Evolutionary conservation across 441 rosid genomes (phyloP).

Genomic region (Erysimum pusillum): DNA sequence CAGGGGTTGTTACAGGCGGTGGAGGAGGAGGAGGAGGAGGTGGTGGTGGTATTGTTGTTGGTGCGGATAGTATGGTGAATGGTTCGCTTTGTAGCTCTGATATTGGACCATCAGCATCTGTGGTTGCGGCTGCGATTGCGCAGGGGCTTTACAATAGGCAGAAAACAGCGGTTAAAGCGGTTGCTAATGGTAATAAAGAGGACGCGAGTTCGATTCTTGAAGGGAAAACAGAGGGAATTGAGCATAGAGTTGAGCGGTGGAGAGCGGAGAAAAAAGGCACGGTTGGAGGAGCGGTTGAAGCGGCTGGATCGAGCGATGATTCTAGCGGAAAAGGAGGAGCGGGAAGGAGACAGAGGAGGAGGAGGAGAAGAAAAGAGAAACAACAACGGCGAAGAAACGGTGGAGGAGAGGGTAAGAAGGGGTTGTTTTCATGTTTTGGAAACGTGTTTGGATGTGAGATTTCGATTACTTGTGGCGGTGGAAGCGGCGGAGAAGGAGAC

Average conservation of each 20-base stretch:
- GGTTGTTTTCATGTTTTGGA: slow-evolving; percentile 84
- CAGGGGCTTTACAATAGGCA: slow-evolving; percentile 69
- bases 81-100: slow-evolving; percentile 72
- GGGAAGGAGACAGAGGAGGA: slow-evolving; percentile 28
- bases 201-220: slow-evolving; percentile 61
- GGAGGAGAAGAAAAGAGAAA: slow-evolving; percentile 41
- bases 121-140: slow-evolving; percentile 94
- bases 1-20: slow-evolving; percentile 44
- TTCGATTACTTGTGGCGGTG: slow-evolving; percentile 83
- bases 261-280: slow-evolving; percentile 52
- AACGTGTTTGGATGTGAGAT: slow-evolving; percentile 79
- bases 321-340: slow-evolving; percentile 38
- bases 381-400: slow-evolving; percentile 47
- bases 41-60: slow-evolving; percentile 12
- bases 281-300: slow-evolving; percentile 10
- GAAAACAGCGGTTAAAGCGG: slow-evolving; percentile 44
- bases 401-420: slow-evolving; percentile 46
- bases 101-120: slow-evolving; percentile 92
- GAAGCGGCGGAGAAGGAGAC: slow-evolving; percentile 47
- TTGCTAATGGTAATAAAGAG: slow-evolving; percentile 34
- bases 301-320: slow-evolving; percentile 38
- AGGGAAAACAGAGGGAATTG: slow-evolving; percentile 67
- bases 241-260: slow-evolving; percentile 79
- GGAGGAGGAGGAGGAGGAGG: slow-evolving; percentile 48
- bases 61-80: slow-evolving; percentile 63